Base-by-base conservation (phyloP, 2,329 filamentous ascomycete genomes). In the Xylariaceae sp. region DNA sequence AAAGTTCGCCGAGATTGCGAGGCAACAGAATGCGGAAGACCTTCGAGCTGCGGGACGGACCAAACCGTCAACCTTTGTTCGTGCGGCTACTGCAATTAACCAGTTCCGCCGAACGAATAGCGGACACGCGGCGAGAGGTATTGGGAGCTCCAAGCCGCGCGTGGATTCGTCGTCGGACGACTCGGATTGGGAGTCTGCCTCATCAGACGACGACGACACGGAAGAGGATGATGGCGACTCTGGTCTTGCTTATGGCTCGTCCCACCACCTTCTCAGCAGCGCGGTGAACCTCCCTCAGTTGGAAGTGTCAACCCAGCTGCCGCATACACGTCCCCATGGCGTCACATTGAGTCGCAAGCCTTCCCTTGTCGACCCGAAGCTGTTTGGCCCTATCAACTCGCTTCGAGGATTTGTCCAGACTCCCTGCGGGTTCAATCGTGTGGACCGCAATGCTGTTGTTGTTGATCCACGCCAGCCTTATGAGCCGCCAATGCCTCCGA, bases 371-470 rank as follows among this genome's bases (percentile, higher is more conserved):
- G 76, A 79, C 46, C 78, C 76, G 9, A 62, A 65, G 43, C 62
- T 76, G 27, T 81, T 80, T 53, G 77, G 76, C 3, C 77, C 74
- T 11, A 61, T 71, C 38, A 82, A 80, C 55, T 81, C 75, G n/a
- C 67, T 80, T 19, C 71, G 67, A 44, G 78, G 71, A 23, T 64
- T 68, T 60, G 67, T 75, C 51, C 73, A 66, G 53, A 70, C 65
- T 14, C 75, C 76, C 7, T 77, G 73, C 47, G 75, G 75, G 9
- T 78, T 76, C 44, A 65, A 68, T 9, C 64, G 68, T 37, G 62
- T 60, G 32, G 59, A 54, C 45, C 55, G 52, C 40, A 59, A 37
- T 40, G 50, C 41, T 9, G 24, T 52, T 36, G 24, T 52, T 36
- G 34, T 24, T 17, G 47, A 50, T 21, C 32, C 40, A 21, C 50